Evolutionary conservation across 106 monocot genomes (phyloP), one percentile per base, ranked within the genome.

Genomic region (Acanthochlamys bracteata): DNA sequence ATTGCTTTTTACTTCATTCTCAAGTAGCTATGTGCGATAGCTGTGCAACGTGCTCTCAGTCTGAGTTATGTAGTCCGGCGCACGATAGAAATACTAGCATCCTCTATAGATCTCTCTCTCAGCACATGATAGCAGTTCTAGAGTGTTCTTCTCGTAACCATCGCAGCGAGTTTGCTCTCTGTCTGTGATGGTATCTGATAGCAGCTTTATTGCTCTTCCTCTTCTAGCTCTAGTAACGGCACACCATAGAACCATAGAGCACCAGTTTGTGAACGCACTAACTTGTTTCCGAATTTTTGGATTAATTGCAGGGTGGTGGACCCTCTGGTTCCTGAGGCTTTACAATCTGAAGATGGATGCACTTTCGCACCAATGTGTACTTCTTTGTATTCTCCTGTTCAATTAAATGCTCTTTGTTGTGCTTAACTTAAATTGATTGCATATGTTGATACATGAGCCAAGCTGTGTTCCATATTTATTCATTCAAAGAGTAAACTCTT

Each of bases 291-390:
- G 33, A 3, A 33, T 1, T 33, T 49, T 17, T 49, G 49, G 49
- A 14, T 49, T 1, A 4, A 14, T 49, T 49, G 15, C 12, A 49
- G 49, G 17, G 49, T 49, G 33, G 33, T 33, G 33, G 33, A 1
- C 49, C 41, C 42, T 78, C 83, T 27, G 69, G 67, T 90, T 59
- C 49, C 76, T 20, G 75, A 75, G 27, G 77, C 80, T 42, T 72
- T 47, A 42, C 51, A 69, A 52, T 75, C 69, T 46, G 80, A 75
- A 24, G 78, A 80, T 41, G 80, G 78, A 52, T 73, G 77, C 53
- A 57, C 20, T 22, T 69, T 78, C 46, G 59, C 55, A 60, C 80
- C n/a, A 74, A 86, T 49, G 83, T 80, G 15, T 47, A 74, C 14
- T 73, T 10, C 81, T 19, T 65, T 73, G 40, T 19, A 59, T 59